Evolutionary conservation across 2,329 filamentous ascomycete species (phyloP), one percentile per base, ranked within the genome.

Genomic region (Neonectria coccinea): DNA sequence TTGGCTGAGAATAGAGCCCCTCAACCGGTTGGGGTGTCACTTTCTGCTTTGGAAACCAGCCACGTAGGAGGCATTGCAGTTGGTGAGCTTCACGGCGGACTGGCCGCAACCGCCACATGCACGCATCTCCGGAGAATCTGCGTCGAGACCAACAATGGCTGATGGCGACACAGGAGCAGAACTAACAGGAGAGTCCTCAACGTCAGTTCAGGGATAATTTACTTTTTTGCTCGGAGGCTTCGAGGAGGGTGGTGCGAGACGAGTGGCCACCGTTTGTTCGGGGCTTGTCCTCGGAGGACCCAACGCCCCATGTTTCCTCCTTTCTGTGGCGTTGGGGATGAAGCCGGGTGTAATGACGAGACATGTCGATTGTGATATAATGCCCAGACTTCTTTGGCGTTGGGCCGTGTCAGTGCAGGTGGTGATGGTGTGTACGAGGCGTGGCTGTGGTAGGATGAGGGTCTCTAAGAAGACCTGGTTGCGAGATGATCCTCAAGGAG

Each of bases 361-460:
- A 55, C 51, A 12, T 55, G 51, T 60, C 51, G 42, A 48, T 50
- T 62, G 16, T 58, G 47, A 52, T 52, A 25, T 41, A 47, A 58
- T 25, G 45, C 25, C 27, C 20, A 22, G 20, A 14, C 29, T 39
- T 16, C 33, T 16, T 54, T 48, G 11, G 12, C 18, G 16, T 20
- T 41, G 25, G 25, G 14, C 39, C n/a, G 14, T 31, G 25, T 29
- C 29, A 22, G 33, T 44, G 39, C 41, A 25, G 6, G 41, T 20
- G 53, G 25, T 18, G 39, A 31, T 29, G 47, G 36, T 29, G 45
- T 31, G 25, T 5, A 2, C 16, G 20, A 16, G 12, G 47, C 18
- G 29, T 33, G 31, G 31, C 31, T 33, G 10, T 33, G 31, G 31
- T 33, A 5, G 31, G 10, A 33, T 9, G 31, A 25, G 25, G 45